Evolutionary conservation across 495 filamentous ascomycete species (phyloP).

Genomic region (Pseudomonodictys pantanalensis): DNA sequence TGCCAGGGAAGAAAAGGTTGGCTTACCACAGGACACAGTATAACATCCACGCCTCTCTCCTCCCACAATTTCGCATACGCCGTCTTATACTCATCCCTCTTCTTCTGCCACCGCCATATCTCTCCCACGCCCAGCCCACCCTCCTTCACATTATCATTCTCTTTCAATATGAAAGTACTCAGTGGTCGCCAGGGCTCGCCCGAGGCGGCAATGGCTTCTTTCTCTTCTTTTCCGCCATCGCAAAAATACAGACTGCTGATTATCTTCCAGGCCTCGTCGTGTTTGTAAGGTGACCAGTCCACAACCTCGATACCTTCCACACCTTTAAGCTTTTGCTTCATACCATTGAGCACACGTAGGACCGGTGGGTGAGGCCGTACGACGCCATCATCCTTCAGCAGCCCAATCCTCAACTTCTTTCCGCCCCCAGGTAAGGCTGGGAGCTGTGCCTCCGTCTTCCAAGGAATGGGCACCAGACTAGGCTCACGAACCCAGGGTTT

Average conservation of each 20-base stretch:
- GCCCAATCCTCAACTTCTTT: constrained; percentile 56
- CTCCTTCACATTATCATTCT: constrained; percentile 47
- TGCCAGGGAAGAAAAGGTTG: too few species aligned
- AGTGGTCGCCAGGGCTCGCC: constrained; percentile 57
- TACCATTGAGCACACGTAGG: constrained; percentile 54
- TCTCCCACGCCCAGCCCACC: constrained; percentile 47
- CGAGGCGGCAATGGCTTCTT: constrained; percentile 48
- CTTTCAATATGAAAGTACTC: constrained; percentile 50
- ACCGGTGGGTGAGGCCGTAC: constrained; percentile 72
- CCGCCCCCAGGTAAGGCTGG: too few species aligned
- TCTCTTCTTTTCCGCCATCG: constrained; percentile 57
- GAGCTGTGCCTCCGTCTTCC: constrained; percentile 40
- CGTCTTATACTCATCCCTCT: constrained; percentile 57
- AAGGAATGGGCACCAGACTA: constrained; percentile 56
- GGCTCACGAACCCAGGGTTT: constrained; percentile 65
- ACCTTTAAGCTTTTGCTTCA: constrained; percentile 53
- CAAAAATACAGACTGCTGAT: constrained; percentile 54
- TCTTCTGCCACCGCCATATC: constrained; percentile 44
- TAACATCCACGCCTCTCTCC: constrained; percentile 56
- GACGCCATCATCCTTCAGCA: constrained; percentile 70
- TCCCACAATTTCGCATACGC: constrained; percentile 63
- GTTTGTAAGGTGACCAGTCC: constrained; percentile 60
- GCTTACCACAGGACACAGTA: constrained; percentile 65
- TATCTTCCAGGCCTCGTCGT: constrained; percentile 47
- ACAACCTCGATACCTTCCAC: constrained; percentile 56